Conservation (phyloP, 768 basidiomycete genomes). For the Pholiota microspora region DNA sequence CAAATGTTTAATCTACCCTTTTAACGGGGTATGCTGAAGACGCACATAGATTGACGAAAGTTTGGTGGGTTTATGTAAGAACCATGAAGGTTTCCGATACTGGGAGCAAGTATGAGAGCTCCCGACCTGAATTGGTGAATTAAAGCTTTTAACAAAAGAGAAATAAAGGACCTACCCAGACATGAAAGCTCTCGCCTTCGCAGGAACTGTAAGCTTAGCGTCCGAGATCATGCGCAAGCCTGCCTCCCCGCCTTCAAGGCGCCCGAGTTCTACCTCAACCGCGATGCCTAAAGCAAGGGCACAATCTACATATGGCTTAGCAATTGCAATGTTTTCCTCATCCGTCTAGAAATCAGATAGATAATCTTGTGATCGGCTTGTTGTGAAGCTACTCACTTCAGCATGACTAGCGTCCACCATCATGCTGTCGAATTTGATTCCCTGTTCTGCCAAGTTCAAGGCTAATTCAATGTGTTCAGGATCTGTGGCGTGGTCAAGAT, state of each 20-base stretch:
- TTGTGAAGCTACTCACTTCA: constrained; percentile 25
- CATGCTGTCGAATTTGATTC: constrained; percentile 46
- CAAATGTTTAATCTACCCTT: neutral
- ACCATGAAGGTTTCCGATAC: constrained; percentile 48
- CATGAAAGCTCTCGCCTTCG: constrained; percentile 42
- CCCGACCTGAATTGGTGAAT: constrained; percentile 44
- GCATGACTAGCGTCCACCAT: constrained; percentile 52
- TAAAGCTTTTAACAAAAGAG: no score
- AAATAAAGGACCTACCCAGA: constrained; percentile 25
- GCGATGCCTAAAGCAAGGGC: constrained; percentile 37
- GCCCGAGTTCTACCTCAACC: constrained; percentile 47
- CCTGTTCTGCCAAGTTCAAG: constrained; percentile 41
- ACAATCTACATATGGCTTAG: constrained; percentile 43
- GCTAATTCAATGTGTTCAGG: constrained; percentile 45
- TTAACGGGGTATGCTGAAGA: neutral
- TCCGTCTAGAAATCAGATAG: no score
- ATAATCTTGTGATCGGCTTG: no score
- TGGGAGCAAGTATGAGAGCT: constrained; percentile 43
- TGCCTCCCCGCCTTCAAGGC: constrained; percentile 48
- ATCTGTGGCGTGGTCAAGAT: constrained; percentile 48
- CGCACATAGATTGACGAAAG: constrained; percentile 43
- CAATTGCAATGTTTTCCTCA: constrained; percentile 44
- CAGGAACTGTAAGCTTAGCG: constrained; percentile 43
- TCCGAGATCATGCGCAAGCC: constrained; percentile 45
- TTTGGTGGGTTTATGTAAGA: constrained; percentile 44